Evolutionary conservation across 345 rosid genomes (phyloP), one percentile per base, ranked within the genome.

Genomic region (Alliaria petiolata): DNA sequence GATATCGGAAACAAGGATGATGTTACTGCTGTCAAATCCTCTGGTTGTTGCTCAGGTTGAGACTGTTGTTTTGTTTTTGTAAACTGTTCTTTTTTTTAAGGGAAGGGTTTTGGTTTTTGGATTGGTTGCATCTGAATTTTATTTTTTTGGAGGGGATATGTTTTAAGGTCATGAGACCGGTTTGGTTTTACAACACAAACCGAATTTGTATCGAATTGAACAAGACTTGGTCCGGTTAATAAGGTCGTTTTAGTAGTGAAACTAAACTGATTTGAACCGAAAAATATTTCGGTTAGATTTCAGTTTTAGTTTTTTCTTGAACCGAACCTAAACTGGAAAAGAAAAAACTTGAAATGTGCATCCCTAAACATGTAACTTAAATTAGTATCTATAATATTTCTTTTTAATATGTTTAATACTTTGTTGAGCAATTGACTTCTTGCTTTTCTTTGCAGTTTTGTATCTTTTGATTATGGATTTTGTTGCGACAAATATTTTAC

Each of bases 21-120:
- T 74, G 85, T 81, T 62, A 79, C 87, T 10, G 85, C 81, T 16
- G 76, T 83, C 65, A 83, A 83, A 77, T 73, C 81, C 1, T 77
- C 80, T 67, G 78, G 81, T 40, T 83, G 87, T 74, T 83, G 87
- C 53, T 76, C 80, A 6, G 76, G 65, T 43, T 81, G 71, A 76
- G 14, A n/a, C 34, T 31, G 2, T 4, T 39, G 10, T 33, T 49
- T 43, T 31, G 8, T 36, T 51, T 8, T 16, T 17, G 39, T n/a
- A n/a, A n/a, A n/a, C n/a, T n/a, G n/a, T n/a, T n/a, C n/a, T n/a
- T n/a, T n/a, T n/a, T n/a, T n/a, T n/a, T n/a, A 3, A 22, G 25
- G 65, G 35, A 35, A 40, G 31, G 3, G 56, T 44, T 62, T 38
- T 56, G 46, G 62, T 8, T 51, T 38, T 43, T 67, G 63, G 56